phyloP scores from a whole-genome alignment of 1,284 basidiomycete species.

The Abortiporus biennis region DNA sequence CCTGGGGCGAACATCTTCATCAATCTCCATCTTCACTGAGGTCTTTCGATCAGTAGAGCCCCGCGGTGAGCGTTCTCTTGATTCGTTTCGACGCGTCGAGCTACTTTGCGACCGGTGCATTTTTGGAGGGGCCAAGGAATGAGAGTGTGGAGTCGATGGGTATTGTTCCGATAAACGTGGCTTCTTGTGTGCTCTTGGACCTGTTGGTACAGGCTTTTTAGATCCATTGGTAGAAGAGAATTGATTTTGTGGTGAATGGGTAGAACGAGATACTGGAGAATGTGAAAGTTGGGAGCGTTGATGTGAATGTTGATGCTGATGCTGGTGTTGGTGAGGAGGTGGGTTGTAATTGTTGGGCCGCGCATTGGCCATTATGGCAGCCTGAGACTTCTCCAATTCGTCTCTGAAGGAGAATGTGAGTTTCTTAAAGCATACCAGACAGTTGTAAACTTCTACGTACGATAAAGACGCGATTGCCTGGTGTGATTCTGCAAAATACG shows the following conservation, averaged over 20 bases:
- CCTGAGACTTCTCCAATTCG: constrained; percentile 70
- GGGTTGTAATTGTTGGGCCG: constrained; percentile 28
- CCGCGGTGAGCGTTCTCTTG: constrained; percentile 35
- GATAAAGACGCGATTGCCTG: constrained; percentile 60
- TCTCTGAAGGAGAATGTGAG: constrained; percentile 23
- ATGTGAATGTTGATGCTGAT: constrained; percentile 27
- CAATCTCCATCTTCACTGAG: constrained; percentile 50
- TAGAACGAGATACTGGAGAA: constrained; percentile 6
- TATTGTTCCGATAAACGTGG: constrained; percentile 58
- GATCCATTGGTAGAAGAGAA: constrained; percentile 23
- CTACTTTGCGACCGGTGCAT: constrained; percentile 20
- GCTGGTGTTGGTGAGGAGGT: constrained; percentile 31
- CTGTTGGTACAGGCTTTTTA: constrained; percentile 62
- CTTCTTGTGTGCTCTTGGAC: constrained; percentile 72
- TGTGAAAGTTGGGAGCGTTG: constrained; percentile 16
- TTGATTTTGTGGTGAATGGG: constrained; percentile 17
- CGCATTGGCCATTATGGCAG: constrained; percentile 43
- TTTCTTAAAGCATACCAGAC: too few relatives aligned
- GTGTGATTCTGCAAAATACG: constrained; percentile 57
- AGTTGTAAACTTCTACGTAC: too few relatives aligned
- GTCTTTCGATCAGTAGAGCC: constrained; percentile 28
- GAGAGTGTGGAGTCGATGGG: constrained; percentile 32
- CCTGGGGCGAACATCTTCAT: constrained; percentile 37
- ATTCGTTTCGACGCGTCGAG: constrained; percentile 21
- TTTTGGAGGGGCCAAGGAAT: constrained; percentile 18